Base-by-base conservation (phyloP, 768 basidiomycete genomes). In the Fibroporia radiculosa region DNA sequence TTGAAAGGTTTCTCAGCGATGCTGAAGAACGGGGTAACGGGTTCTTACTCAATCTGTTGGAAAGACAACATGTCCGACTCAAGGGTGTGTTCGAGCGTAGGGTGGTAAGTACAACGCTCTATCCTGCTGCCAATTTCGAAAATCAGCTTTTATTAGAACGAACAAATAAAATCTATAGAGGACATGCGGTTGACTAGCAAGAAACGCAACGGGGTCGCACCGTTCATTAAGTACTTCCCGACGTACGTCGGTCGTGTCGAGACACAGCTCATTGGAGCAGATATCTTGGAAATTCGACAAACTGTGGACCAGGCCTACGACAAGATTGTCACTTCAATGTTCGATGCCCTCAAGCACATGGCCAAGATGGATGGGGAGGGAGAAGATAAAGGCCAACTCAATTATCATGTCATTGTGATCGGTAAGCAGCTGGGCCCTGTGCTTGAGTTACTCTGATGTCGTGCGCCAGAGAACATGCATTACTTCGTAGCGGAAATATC, bases 371-470 rank as follows among this genome's bases (percentile, higher is more conserved):
- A 93, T 45, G 88, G 90, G 0, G 90, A 89, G 45, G 86, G 79
- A 0, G 95, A 98, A 58, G 93, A 93, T 62, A 98, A 98, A 64
- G 93, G 93, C 0, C 92, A 95, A 58, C 74, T 98, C 42, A 97
- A 97, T 62, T 96, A 91, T 52, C 92, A 96, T 59, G 90, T 97
- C 53, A 84, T 95, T 56, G 72, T 98, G 48, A 85, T 97, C 45
- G 95, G 95, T 93, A 56, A 56, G 85, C 38, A 16, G 33, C 49
- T 22, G 35, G 33, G 20, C 6, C n/a, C 6, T 19, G 13, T 31
- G 8, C n/a, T 19, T 8, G 7, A 19, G 34, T 10, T 35, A 19
- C 34, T 35, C 34, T 35, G 10, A 16, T 40, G 28, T 27, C 2
- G 26, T 1, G 23, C 10, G 8, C 2, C 58, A 98, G 95, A 96